Conservation (phyloP, 2,329 filamentous ascomycete genomes). For the Claviceps fusiformis region DNA sequence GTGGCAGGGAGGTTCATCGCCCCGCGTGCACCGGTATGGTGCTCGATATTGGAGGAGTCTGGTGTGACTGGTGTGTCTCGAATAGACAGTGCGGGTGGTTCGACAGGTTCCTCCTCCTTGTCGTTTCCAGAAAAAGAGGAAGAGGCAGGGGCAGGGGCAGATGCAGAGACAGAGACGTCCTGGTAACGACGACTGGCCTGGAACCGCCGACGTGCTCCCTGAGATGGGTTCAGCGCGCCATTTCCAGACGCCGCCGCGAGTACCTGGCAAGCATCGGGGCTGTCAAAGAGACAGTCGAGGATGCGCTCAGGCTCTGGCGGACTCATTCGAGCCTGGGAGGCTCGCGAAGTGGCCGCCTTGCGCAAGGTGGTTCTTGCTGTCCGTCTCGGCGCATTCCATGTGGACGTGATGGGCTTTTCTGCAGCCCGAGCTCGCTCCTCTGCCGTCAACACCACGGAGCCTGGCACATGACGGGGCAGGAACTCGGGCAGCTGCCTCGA, state of each 20-base stretch:
- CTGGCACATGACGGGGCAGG: slow-evolving; percentile 2
- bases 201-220: not conserved
- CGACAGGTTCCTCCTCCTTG: not conserved
- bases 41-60: not conserved
- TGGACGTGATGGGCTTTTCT: not conserved
- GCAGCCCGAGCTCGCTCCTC: slow-evolving; percentile 1
- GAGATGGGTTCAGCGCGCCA: not conserved
- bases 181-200: not conserved
- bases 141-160: no score
- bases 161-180: not conserved
- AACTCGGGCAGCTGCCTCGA: slow-evolving; percentile 1
- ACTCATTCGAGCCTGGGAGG: not conserved
- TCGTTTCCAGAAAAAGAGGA: not conserved
- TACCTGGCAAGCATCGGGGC: not conserved
- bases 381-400: not conserved
- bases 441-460: not conserved
- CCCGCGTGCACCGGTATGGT: no score
- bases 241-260: not conserved
- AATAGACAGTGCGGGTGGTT: not conserved
- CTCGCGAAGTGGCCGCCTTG: not conserved
- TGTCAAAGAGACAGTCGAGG: not conserved
- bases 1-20: not conserved
- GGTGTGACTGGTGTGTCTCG: not conserved
- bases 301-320: not conserved
- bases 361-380: not conserved